Percentiles rank a stretch among this genome's conserved stretches.
phyloP scores from a whole-genome alignment of 306 rosid species.

The Inga leiocalycina region DNA sequence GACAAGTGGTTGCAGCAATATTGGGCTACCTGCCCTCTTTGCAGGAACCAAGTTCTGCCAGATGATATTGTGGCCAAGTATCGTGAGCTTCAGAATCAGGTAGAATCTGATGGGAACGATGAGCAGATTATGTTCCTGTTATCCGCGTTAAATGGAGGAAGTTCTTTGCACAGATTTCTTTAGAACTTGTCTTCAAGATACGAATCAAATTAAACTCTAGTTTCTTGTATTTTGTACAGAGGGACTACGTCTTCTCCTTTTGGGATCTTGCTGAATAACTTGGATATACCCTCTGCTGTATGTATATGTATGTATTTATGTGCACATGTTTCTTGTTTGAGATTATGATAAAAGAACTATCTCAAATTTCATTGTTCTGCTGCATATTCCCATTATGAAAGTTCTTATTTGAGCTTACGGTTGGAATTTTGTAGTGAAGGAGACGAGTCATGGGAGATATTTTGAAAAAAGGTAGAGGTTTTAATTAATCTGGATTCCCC shows the following conservation, averaged over 20 bases:
- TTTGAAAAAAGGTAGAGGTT: not conserved
- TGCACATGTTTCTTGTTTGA: not conserved
- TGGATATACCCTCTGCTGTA: not conserved
- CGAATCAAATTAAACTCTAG: not conserved
- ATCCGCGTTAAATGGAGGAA: conserved; percentile 56
- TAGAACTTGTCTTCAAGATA: conserved; percentile 16
- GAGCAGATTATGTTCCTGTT: conserved; percentile 60
- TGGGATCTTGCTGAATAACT: conserved; percentile 7
- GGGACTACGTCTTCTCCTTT: not conserved
- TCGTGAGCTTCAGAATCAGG: conserved; percentile 62
- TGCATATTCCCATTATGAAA: not conserved
- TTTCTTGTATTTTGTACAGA: conserved; percentile 2
- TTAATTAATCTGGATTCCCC: not conserved
- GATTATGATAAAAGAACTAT: not conserved
- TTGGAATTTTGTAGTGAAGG: conserved; percentile 15
- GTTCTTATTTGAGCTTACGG: not conserved
- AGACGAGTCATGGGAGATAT: not conserved
- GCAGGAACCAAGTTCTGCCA: conserved; percentile 72
- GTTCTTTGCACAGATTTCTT: conserved; percentile 42
- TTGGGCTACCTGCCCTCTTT: conserved; percentile 84
- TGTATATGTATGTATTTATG: not conserved
- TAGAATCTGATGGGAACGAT: conserved; percentile 52
- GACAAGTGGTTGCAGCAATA: conserved; percentile 79
- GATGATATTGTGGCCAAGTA: conserved; percentile 68
- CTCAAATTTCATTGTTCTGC: not conserved